phyloP scores from a whole-genome alignment of 179 eudicot genomes.

The Amaranthus tricolor region DNA sequence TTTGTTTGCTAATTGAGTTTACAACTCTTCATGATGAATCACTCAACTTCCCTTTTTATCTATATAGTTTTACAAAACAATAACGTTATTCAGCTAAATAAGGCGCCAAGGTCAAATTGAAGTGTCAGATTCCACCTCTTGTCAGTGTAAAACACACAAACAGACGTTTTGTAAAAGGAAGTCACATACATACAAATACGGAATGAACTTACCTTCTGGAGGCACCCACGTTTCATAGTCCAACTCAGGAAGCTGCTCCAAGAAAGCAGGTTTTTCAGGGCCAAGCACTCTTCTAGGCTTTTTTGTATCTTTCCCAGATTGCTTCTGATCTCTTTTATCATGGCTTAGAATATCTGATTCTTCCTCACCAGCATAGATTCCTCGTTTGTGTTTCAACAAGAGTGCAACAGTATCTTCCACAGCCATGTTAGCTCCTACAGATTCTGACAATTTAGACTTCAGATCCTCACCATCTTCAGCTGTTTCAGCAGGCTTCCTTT shows the following conservation, averaged over 20 bases:
- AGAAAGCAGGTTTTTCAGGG: slow-evolving; percentile 73
- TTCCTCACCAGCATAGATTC: slow-evolving; percentile 51
- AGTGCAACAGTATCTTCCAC: slow-evolving; percentile 88
- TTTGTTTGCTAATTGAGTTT: no score
- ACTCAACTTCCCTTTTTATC: no score
- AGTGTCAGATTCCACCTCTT: no score
- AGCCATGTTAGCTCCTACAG: slow-evolving; percentile 35
- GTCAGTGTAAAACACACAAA: background rate
- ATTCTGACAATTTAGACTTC: slow-evolving; percentile 28
- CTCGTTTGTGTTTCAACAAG: slow-evolving; percentile 72
- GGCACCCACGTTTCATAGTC: slow-evolving; percentile 81
- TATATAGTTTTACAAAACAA: no score
- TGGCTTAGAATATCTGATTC: slow-evolving; percentile 26
- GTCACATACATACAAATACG: background rate
- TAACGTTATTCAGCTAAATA: no score
- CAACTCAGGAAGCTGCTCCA: slow-evolving; percentile 26
- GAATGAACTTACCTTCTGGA: slow-evolving; percentile 65
- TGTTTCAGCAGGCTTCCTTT: slow-evolving; percentile 59
- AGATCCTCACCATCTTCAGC: slow-evolving; percentile 23
- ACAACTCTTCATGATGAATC: no score
- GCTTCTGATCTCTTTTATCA: slow-evolving; percentile 23
- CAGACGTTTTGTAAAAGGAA: background rate
- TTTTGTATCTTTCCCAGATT: slow-evolving; percentile 44
- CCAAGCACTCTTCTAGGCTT: slow-evolving; percentile 63
- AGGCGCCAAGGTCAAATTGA: no score